Percentiles rank a stretch among this genome's conserved stretches.
These are phyloP conservation scores for Panicum virgatum DNA, from an alignment of 202 grass and related monocot species.

Conservation along the genomic window DNA sequence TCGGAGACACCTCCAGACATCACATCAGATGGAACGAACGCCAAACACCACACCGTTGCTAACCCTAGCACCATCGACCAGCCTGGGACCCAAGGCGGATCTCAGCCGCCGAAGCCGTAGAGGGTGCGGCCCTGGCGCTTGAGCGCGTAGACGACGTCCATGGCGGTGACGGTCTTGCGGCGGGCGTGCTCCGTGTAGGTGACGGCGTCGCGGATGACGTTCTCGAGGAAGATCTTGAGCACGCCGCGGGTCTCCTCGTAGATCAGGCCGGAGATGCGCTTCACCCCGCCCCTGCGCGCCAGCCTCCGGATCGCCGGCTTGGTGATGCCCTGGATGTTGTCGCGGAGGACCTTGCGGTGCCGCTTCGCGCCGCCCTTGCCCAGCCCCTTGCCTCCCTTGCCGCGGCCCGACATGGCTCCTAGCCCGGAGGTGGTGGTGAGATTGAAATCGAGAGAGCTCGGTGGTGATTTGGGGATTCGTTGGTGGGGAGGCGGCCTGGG, in stretches of 20 bases:
- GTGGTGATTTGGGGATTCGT: background rate
- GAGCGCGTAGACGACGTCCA: slow-evolving; percentile 98
- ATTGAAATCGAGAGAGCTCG: no score
- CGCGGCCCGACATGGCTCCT: slow-evolving; percentile 45
- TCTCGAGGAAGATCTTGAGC: slow-evolving; percentile 99
- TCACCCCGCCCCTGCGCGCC: slow-evolving; percentile 53
- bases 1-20: background rate
- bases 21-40: background rate
- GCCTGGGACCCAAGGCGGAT: no score
- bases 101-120: slow-evolving; percentile 62
- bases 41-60: background rate
- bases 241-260: slow-evolving; percentile 81
- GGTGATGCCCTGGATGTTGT: slow-evolving; percentile 80
- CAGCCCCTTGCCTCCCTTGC: slow-evolving; percentile 58
- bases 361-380: slow-evolving; percentile 63
- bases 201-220: slow-evolving; percentile 91
- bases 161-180: slow-evolving; percentile 93
- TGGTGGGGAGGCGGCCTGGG: accelerated
- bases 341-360: slow-evolving; percentile 56
- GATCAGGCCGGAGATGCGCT: slow-evolving; percentile 75
- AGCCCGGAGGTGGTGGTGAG: background rate
- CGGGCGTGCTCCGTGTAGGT: slow-evolving; percentile 96
- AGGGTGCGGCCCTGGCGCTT: slow-evolving; percentile 73
- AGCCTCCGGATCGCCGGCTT: slow-evolving; percentile 59
- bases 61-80: background rate